phyloP scores from a whole-genome alignment of 2,329 filamentous ascomycete genomes.

The Thielaviopsis ethacetica region DNA sequence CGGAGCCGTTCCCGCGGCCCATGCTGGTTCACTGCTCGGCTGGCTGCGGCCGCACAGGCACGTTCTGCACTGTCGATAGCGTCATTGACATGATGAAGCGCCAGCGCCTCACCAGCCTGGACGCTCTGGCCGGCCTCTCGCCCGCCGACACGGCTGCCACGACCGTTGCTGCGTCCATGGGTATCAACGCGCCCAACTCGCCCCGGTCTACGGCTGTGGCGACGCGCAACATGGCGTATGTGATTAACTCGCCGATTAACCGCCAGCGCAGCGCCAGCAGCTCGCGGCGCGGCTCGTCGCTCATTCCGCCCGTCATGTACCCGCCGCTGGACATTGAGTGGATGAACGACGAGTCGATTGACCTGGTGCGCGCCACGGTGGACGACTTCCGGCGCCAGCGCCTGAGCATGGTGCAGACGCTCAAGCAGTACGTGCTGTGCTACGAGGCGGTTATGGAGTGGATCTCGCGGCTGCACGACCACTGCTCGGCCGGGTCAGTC shows the following conservation, averaged over 20 bases:
- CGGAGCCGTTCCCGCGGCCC: slow-evolving; percentile 39
- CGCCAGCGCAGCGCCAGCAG: slow-evolving; percentile 9
- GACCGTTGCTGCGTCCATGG: neutral
- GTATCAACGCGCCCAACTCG: neutral
- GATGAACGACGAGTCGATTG: slow-evolving; percentile 53
- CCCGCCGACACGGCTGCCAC: slow-evolving; percentile 27
- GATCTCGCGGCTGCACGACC: slow-evolving; percentile 38
- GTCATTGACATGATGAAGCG: slow-evolving; percentile 93
- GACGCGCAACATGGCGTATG: neutral
- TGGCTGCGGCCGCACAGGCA: slow-evolving; percentile 86
- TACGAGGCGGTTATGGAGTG: slow-evolving; percentile 93
- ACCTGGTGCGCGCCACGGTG: slow-evolving; percentile 74
- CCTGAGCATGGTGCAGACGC: slow-evolving; percentile 90
- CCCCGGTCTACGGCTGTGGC: neutral
- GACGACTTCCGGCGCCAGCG: slow-evolving; percentile 80
- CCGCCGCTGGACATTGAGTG: slow-evolving; percentile 37
- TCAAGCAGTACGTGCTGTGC: slow-evolving; percentile 86
- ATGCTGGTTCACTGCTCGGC: slow-evolving; percentile 91
- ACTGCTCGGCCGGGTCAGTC: neutral
- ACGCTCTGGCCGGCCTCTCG: slow-evolving; percentile 9
- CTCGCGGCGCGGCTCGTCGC: slow-evolving; percentile 10
- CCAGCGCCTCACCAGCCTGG: slow-evolving; percentile 36
- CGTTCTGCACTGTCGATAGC: slow-evolving; percentile 91
- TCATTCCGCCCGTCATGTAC: neutral
- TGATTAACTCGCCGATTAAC: neutral